Evolutionary conservation across 371 early-diverging fungal genomes (phyloP), one percentile per base, ranked within the genome.

Genomic region (Conidiobolus coronatus): DNA sequence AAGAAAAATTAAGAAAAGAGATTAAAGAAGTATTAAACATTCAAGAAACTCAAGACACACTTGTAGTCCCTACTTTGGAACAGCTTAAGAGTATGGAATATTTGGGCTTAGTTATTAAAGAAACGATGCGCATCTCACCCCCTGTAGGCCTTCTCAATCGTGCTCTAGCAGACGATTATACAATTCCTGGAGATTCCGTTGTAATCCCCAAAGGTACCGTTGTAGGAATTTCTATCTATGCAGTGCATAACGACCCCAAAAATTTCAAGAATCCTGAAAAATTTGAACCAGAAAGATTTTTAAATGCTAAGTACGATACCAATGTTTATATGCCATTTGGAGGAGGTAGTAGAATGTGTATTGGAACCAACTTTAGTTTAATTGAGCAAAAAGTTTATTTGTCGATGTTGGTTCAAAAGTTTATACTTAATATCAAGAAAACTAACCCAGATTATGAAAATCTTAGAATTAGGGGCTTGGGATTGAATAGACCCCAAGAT

Each of bases 321-420:
- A 3, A 15, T n/a, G 36, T 14, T 18, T 48, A 23, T 17, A 15
- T 17, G 12, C 48, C 48, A 19, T 48, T 48, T 18, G 41, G 40
- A 21, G 39, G 33, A 18, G 67, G 67, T 1, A 48, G 43, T 2
- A 45, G 61, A 20, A 38, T 46, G 11, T 73, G 76, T 40, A 57
- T 72, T 37, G 76, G 71, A 22, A 60, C 64, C 59, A 65, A 70
- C 37, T 73, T 75, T 48, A 64, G 69, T 2, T 52, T 73, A 44
- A 50, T 63, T 6, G 67, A 69, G 22, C 72, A 70, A 55, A 61
- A 68, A 14, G 56, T 71, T 8, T 21, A 68, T 1, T 53, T 71
- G 18, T 45, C 65, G 2, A 64, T 69, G 66, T 41, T 73, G n/a
- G 48, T 65, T 6, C 48, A 40, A 20, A 45, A 45, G 15, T 45